Evolutionary conservation across 768 basidiomycete species (phyloP).

Genomic region (Tulasnella calospora): DNA sequence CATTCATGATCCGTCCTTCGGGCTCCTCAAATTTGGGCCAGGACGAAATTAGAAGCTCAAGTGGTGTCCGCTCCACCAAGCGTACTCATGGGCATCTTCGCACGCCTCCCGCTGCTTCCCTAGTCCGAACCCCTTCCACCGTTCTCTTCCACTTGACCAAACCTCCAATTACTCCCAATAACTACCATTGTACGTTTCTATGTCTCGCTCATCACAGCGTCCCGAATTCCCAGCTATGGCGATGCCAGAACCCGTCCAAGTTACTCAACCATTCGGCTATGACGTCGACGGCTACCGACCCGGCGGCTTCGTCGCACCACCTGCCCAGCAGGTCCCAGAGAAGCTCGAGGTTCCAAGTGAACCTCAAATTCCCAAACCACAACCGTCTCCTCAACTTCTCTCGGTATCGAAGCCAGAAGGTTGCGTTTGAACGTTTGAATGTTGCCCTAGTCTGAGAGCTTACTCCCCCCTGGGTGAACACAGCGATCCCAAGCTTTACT

Average conservation of each 20-base stretch:
- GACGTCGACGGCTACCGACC: neutral
- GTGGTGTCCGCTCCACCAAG: no score
- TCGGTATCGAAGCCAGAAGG: neutral
- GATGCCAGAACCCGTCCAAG: neutral
- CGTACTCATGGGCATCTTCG: neutral
- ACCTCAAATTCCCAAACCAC: neutral
- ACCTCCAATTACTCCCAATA: neutral
- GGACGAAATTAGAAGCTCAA: no score
- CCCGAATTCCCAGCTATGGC: neutral
- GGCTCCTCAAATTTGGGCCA: no score
- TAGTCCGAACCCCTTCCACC: neutral
- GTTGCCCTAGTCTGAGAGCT: neutral
- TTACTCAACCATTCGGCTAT: neutral
- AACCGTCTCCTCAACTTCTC: neutral
- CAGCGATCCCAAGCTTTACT: neutral
- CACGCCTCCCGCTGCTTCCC: neutral
- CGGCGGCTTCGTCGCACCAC: slow-evolving; percentile 1
- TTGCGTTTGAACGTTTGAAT: neutral
- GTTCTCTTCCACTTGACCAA: neutral
- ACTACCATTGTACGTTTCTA: neutral
- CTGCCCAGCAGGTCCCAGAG: neutral
- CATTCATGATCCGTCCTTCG: no score
- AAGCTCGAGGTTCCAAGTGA: neutral
- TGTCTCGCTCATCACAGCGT: neutral
- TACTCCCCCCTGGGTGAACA: neutral